Evolutionary conservation across 805 yeast genomes (phyloP).

Genomic region (Kockiozyma suomiensis): DNA sequence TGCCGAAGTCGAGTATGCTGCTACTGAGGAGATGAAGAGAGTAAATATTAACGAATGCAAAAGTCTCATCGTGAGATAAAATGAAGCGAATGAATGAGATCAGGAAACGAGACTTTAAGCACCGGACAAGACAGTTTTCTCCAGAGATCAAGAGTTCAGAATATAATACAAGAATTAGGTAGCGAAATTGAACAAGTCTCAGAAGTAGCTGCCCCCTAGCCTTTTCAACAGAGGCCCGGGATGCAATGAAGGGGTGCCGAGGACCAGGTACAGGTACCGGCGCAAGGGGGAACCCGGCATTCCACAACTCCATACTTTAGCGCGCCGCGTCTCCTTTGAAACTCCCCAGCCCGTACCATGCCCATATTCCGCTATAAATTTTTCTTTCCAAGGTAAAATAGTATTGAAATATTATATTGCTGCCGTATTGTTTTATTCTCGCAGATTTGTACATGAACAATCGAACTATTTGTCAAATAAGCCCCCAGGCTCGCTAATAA

Average conservation of each 20-base stretch:
- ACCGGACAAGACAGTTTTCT: background rate
- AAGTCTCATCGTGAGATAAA: background rate
- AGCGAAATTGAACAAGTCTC: background rate
- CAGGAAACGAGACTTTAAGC: background rate
- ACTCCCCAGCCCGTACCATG: too few relatives aligned
- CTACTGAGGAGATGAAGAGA: background rate
- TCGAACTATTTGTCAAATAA: too few relatives aligned
- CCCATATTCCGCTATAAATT: too few relatives aligned
- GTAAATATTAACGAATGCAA: too few relatives aligned
- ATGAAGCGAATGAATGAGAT: background rate
- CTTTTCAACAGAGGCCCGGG: background rate
- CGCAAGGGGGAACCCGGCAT: conserved; percentile 9
- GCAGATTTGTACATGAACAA: too few relatives aligned
- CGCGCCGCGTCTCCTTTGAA: conserved; percentile 6
- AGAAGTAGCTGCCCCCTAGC: background rate
- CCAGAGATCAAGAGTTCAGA: background rate
- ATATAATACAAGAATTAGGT: background rate
- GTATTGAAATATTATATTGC: too few relatives aligned
- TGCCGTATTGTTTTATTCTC: too few relatives aligned
- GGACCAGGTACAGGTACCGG: conserved; percentile 6
- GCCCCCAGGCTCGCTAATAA: too few relatives aligned
- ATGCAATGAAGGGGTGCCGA: background rate
- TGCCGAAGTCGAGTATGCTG: conserved; percentile 2
- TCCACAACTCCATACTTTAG: background rate
- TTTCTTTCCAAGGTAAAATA: too few relatives aligned